Conservation (phyloP, 805 yeast genomes). For the Blastobotrys robertii region DNA sequence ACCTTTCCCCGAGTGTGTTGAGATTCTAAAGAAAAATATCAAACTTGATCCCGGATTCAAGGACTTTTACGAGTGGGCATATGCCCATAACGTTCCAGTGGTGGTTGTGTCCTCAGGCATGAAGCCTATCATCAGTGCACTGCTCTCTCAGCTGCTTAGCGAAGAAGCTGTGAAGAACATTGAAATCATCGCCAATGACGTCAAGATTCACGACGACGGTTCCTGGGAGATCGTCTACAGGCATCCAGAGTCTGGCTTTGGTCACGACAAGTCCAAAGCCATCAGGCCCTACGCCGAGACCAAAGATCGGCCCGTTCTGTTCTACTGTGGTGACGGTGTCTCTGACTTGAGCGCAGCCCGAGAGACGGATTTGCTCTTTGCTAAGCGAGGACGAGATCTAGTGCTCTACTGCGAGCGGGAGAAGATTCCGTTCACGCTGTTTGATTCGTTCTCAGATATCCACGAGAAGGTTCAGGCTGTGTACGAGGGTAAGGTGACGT, state of each 20-base stretch:
- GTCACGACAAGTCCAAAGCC: constrained; percentile 88
- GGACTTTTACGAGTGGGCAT: constrained; percentile 72
- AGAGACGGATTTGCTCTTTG: constrained; percentile 88
- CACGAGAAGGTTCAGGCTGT: constrained; percentile 49
- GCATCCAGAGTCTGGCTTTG: constrained; percentile 70
- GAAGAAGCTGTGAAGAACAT: constrained; percentile 60
- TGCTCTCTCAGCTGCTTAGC: constrained; percentile 68
- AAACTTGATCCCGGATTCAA: constrained; percentile 86
- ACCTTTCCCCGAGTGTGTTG: constrained; percentile 78
- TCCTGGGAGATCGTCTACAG: constrained; percentile 79
- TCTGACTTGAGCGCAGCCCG: constrained; percentile 91
- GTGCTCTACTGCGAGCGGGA: constrained; percentile 76
- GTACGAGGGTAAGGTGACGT: constrained; percentile 31
- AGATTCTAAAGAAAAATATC: constrained; percentile 51
- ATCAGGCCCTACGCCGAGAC: constrained; percentile 42
- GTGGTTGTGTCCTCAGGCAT: constrained; percentile 88
- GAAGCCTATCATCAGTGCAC: constrained; percentile 80
- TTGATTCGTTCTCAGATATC: constrained; percentile 68
- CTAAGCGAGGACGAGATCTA: constrained; percentile 85
- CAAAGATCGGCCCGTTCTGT: constrained; percentile 49
- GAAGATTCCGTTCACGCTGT: constrained; percentile 75
- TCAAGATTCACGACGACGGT: constrained; percentile 42
- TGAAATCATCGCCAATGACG: constrained; percentile 76
- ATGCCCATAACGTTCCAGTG: constrained; percentile 61
- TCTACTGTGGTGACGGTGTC: constrained; percentile 97